Conservation (phyloP, 495 filamentous ascomycete species). For the Neurospora sp. region DNA sequence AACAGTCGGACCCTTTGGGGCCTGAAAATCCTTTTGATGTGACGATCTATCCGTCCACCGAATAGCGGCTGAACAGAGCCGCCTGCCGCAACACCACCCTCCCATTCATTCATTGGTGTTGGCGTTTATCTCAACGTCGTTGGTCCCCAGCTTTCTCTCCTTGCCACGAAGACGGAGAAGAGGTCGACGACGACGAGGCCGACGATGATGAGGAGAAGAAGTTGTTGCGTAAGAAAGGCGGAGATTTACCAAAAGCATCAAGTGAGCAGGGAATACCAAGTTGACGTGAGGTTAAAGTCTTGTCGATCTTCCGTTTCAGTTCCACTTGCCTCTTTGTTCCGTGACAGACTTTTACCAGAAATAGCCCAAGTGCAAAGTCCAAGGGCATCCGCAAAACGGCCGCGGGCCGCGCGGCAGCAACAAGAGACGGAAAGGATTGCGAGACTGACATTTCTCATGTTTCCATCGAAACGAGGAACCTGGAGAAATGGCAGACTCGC, state of each 20-base stretch:
- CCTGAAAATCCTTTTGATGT: background rate
- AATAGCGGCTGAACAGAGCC: background rate
- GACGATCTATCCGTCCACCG: background rate
- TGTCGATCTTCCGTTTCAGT: background rate
- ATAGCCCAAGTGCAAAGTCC: background rate
- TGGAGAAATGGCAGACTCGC: background rate
- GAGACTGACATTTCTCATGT: background rate
- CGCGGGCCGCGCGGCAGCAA: background rate
- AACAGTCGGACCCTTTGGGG: background rate
- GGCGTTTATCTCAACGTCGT: background rate
- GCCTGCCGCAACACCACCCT: background rate
- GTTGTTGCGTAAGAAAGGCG: background rate
- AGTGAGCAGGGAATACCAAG: background rate
- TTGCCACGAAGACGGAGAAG: background rate
- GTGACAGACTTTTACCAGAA: background rate
- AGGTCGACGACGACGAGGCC: background rate
- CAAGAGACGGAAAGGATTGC: background rate
- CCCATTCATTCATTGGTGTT: background rate
- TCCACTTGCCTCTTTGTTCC: background rate
- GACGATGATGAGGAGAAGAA: background rate
- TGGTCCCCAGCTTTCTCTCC: background rate
- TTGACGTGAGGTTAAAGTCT: background rate
- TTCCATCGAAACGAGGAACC: background rate
- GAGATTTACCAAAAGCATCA: background rate
- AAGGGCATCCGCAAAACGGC: background rate